Conservation (phyloP, 306 rosid genomes). For the Medicago truncatula region MtrunA17r5.0-ANR NC_053049.1:33153001-33153500, state of each 20-base stretch:
- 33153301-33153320: too few species aligned
- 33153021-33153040: background rate
- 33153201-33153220: background rate
- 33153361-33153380: too few species aligned
- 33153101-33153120: background rate
- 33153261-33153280: background rate
- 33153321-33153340: too few species aligned
- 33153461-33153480: background rate
- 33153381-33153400: too few species aligned
- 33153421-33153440: too few species aligned
- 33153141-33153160: constrained; percentile 1
- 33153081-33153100: background rate
- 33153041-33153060: background rate
- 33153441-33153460: too few species aligned
- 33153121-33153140: background rate
- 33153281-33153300: background rate
- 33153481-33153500: background rate
- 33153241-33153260: background rate
- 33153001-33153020: too few species aligned
- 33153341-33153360: too few species aligned
- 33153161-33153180: background rate
- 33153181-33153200: background rate
- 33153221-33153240: background rate
- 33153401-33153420: too few species aligned
- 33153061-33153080: constrained; percentile 5